Evolutionary conservation across 129 eudicot genomes (phyloP).

Genomic region (Scalesia atractyloides): DNA sequence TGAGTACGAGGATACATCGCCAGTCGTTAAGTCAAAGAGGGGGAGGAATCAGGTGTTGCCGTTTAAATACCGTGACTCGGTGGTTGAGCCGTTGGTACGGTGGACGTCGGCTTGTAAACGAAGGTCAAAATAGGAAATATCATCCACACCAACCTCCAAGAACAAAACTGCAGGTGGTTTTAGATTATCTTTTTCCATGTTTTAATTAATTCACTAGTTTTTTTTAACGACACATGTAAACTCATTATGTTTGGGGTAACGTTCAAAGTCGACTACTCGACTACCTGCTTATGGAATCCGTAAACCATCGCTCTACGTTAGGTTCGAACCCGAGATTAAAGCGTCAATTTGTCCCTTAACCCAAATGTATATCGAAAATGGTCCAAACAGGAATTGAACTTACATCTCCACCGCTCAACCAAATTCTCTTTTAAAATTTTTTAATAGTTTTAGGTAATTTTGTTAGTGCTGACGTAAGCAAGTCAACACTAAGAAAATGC

Average conservation of each 20-base stretch:
- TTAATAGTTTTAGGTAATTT: constrained; percentile 4
- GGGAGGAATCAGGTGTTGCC: constrained; percentile 59
- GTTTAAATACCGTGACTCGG: constrained; percentile 53
- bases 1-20: constrained; percentile 41
- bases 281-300: no score
- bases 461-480: constrained; percentile 23
- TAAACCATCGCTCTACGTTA: no score
- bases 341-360: no score
- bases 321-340: no score
- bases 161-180: constrained; percentile 26
- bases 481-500: background rate
- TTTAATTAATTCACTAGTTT: constrained; percentile 8
- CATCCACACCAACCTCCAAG: constrained; percentile 30
- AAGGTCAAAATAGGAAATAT: constrained; percentile 34
- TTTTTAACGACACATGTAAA: no score
- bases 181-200: background rate
- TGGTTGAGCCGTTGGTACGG: constrained; percentile 51
- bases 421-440: background rate
- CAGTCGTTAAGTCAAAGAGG: constrained; percentile 61
- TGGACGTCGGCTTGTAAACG: constrained; percentile 20
- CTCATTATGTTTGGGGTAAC: no score
- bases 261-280: no score
- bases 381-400: no score
- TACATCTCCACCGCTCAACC: no score
- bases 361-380: no score